Conservation (phyloP, 2,329 filamentous ascomycete species). For the Berkeleyomyces rouxiae region DNA sequence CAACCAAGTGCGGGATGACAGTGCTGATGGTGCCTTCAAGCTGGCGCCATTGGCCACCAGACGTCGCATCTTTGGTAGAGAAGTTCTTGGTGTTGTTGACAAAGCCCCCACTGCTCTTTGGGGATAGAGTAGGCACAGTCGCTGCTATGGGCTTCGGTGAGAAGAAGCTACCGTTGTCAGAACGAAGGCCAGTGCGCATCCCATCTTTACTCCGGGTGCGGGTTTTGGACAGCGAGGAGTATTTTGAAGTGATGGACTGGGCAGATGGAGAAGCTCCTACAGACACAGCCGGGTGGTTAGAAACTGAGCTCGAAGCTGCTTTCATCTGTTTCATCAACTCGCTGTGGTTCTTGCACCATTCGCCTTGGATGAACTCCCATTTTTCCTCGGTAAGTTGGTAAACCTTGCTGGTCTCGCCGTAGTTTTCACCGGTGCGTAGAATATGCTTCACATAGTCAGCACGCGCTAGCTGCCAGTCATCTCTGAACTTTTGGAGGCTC, state of each 20-base stretch:
- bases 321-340: constrained; percentile 39
- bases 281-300: constrained; percentile 14
- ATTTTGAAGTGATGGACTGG: constrained; percentile 2
- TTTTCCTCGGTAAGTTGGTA: constrained; percentile 76
- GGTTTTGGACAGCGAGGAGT: constrained; percentile 15
- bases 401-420: constrained; percentile 75
- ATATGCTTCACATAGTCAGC: constrained; percentile 81
- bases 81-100: not conserved
- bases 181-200: constrained; percentile 23
- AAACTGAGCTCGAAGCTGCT: constrained; percentile 21
- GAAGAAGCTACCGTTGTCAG: constrained; percentile 26
- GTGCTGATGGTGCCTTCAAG: constrained; percentile 42
- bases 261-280: constrained; percentile 12
- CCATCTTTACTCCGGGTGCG: constrained; percentile 27
- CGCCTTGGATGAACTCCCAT: constrained; percentile 62
- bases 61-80: constrained; percentile 24
- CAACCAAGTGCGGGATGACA: constrained; percentile 51
- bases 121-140: not conserved
- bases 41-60: constrained; percentile 27
- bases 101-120: not conserved
- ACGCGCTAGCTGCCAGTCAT: constrained; percentile 69
- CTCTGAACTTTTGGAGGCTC: constrained; percentile 44
- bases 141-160: constrained; percentile 17
- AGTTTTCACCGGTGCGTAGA: constrained; percentile 76
- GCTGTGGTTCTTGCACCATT: constrained; percentile 58